Evolutionary conservation across 768 basidiomycete species (phyloP).

Genomic region (Amanita rimosa): DNA sequence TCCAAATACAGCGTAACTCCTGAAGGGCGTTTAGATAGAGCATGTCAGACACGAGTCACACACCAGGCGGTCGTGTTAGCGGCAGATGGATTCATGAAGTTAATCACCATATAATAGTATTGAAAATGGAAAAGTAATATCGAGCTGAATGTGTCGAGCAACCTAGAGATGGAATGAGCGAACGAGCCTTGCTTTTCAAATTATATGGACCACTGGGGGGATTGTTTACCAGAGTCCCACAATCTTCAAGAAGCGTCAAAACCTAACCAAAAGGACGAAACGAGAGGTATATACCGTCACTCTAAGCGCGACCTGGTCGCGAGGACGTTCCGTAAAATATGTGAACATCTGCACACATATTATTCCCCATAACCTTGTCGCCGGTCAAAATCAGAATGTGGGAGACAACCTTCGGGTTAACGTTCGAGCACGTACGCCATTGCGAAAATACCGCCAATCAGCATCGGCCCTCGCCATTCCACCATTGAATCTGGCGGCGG

Average conservation of each 20-base stretch:
- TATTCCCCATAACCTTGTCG: conserved; percentile 41
- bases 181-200: not conserved
- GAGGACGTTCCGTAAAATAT: conserved; percentile 30
- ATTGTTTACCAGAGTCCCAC: not conserved
- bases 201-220: too few species aligned
- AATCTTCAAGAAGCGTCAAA: not conserved
- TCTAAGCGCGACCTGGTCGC: conserved; percentile 15
- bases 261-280: not conserved
- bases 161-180: conserved; percentile 19
- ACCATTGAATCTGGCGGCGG: too few species aligned
- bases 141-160: conserved; percentile 46
- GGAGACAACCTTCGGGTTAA: too few species aligned
- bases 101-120: conserved; percentile 46
- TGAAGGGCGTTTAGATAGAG: too few species aligned
- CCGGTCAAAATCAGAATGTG: not conserved
- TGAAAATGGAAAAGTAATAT: conserved; percentile 40
- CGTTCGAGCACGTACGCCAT: conserved; percentile 26
- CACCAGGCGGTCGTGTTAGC: conserved; percentile 23
- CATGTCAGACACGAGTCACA: conserved; percentile 7
- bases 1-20: too few species aligned
- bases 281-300: not conserved
- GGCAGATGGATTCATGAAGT: conserved; percentile 33
- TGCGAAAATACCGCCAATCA: conserved; percentile 41
- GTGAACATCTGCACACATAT: conserved; percentile 43
- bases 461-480: conserved; percentile 12